A percentile compares a stretch with the other conserved stretches of the same genome.
phyloP scores from a whole-genome alignment of 345 rosid genomes.

The Clausena lansium region DNA sequence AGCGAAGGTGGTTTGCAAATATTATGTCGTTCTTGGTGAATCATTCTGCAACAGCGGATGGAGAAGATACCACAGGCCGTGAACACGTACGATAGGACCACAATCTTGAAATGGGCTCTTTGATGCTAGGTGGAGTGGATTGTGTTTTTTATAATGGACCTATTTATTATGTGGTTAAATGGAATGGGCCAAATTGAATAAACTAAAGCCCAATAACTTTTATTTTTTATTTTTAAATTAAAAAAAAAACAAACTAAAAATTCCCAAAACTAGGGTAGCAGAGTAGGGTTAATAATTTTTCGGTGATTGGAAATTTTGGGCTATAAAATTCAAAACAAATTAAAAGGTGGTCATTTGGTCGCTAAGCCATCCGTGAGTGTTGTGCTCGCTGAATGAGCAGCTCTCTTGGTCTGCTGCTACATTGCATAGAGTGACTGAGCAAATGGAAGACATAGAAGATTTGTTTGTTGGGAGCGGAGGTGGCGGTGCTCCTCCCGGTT shows the following conservation, averaged over 20 bases:
- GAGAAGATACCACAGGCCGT: too few species aligned
- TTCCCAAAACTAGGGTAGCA: not conserved
- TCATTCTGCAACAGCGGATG: too few species aligned
- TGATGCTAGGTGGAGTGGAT: too few species aligned
- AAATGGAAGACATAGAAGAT: conserved; percentile 92
- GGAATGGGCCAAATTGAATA: not conserved
- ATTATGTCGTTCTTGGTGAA: too few species aligned
- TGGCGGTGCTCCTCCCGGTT: conserved; percentile 68
- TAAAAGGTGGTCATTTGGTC: not conserved
- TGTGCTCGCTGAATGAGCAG: too few species aligned
- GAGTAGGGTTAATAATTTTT: not conserved
- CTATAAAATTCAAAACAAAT: not conserved
- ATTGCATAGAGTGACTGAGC: not conserved
- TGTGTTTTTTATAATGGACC: too few species aligned
- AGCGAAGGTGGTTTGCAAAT: too few species aligned
- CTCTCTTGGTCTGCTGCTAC: not conserved
- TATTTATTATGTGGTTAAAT: fast-evolving
- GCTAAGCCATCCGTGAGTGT: too few species aligned
- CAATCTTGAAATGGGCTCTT: too few species aligned
- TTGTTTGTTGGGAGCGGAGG: conserved; percentile 44
- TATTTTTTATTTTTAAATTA: too few species aligned
- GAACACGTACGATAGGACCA: too few species aligned
- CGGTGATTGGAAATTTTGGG: not conserved
- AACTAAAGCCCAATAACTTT: not conserved
- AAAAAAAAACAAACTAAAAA: too few species aligned